phyloP scores from a whole-genome alignment of 768 basidiomycete species.

The Lactarius tabidus region DNA sequence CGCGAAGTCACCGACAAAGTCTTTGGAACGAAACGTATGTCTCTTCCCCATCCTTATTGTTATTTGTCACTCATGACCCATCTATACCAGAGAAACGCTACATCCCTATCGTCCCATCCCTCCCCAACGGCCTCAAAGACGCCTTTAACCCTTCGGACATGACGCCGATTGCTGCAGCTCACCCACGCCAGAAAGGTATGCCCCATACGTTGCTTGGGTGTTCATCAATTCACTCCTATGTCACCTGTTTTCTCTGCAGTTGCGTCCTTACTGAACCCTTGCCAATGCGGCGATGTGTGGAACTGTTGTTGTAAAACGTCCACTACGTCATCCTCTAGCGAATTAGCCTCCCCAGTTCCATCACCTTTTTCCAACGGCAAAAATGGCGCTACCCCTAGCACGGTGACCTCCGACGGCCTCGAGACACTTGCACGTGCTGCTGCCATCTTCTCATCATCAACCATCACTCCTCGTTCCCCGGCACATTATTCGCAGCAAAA shows the following conservation, averaged over 20 bases:
- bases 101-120: constrained; percentile 25
- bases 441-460: constrained; percentile 9
- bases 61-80: background rate
- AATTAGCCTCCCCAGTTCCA: background rate
- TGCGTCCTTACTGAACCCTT: constrained; percentile 25
- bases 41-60: background rate
- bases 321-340: background rate
- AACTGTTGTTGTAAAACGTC: constrained; percentile 18
- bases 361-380: background rate
- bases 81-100: constrained; percentile 25
- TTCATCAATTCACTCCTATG: background rate
- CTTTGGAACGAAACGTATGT: constrained; percentile 26
- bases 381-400: constrained; percentile 6
- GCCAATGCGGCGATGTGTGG: constrained; percentile 22
- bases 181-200: constrained; percentile 25
- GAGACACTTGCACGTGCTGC: constrained; percentile 25
- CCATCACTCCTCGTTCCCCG: background rate
- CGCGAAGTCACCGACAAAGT: constrained; percentile 21
- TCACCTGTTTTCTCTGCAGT: constrained; percentile 10
- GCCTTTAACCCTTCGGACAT: constrained; percentile 9
- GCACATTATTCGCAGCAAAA: background rate
- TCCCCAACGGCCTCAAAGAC: constrained; percentile 27
- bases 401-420: constrained; percentile 9
- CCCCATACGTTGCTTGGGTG: background rate
- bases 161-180: constrained; percentile 12